A percentile compares a stretch with the other conserved stretches of the same genome.
These are phyloP conservation scores for Metarhizium album DNA, from an alignment of 2,329 filamentous ascomycete species.

Conservation along the genomic window DNA sequence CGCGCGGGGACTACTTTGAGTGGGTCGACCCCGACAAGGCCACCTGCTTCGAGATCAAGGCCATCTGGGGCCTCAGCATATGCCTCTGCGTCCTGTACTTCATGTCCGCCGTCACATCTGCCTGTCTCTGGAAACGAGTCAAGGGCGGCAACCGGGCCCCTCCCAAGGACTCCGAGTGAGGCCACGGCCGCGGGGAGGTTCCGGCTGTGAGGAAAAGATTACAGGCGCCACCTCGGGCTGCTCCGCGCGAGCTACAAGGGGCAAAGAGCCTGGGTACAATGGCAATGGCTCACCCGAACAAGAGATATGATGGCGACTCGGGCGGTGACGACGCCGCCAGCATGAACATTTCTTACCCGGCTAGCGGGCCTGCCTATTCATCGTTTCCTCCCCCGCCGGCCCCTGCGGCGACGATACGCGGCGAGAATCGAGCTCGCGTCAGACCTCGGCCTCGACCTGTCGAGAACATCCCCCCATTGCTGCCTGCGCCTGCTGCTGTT, in stretches of 20 bases:
- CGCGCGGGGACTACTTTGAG: slow-evolving; percentile 23
- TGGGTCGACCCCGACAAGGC: slow-evolving; percentile 43
- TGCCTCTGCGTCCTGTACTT: slow-evolving; percentile 63
- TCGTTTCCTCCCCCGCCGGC: slow-evolving; percentile 20
- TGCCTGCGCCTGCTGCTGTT: slow-evolving; percentile 14
- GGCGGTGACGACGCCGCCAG: slow-evolving; percentile 20
- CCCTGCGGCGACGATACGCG: slow-evolving; percentile 24
- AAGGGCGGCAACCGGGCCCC: slow-evolving; percentile 27
- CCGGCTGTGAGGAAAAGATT: slow-evolving; percentile 9
- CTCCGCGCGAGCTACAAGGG: slow-evolving; percentile 13
- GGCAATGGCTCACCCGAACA: slow-evolving; percentile 22
- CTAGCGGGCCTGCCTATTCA: slow-evolving; percentile 10
- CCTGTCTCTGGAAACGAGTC: slow-evolving; percentile 52
- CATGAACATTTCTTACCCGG: slow-evolving; percentile 11
- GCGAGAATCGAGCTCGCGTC: slow-evolving; percentile 13
- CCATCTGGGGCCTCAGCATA: slow-evolving; percentile 78
- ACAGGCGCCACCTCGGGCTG: slow-evolving; percentile 4
- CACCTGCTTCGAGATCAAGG: slow-evolving; percentile 76
- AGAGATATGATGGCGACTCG: slow-evolving; percentile 22
- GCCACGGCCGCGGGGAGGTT: slow-evolving; percentile 32
- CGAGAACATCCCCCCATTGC: slow-evolving; percentile 17
- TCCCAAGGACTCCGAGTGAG: slow-evolving; percentile 41
- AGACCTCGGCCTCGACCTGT: slow-evolving; percentile 17
- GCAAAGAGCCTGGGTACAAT: slow-evolving; percentile 26
- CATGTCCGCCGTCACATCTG: slow-evolving; percentile 46